Conservation (phyloP, 106 monocot genomes). For the Dendrobium catenatum region DNA sequence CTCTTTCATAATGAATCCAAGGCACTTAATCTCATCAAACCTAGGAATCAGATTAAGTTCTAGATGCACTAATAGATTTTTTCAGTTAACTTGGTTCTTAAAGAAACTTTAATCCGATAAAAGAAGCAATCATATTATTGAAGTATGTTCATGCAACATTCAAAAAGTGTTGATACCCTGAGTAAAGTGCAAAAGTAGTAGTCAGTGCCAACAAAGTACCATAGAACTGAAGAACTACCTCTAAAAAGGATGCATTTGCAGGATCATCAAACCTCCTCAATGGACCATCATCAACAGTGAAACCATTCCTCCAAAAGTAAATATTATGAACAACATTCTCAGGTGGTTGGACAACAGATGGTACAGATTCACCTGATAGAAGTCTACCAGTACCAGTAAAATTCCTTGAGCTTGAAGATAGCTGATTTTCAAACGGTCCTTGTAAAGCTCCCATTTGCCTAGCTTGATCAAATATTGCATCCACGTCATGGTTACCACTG, state of each 20-base stretch:
- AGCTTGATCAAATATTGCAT: slow-evolving; percentile 90
- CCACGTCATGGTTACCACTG: slow-evolving; percentile 45
- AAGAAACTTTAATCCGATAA: neutral
- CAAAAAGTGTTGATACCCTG: neutral
- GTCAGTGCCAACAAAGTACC: neutral
- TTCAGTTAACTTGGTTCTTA: neutral
- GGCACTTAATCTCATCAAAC: too few species aligned
- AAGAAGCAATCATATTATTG: neutral
- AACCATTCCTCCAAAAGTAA: slow-evolving; percentile 85
- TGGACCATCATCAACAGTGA: slow-evolving; percentile 83
- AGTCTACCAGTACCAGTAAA: slow-evolving; percentile 82
- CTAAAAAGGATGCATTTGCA: slow-evolving; percentile 73
- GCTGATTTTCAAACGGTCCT: slow-evolving; percentile 44
- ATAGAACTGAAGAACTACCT: slow-evolving; percentile 21
- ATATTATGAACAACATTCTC: slow-evolving; percentile 46
- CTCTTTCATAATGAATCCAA: too few species aligned
- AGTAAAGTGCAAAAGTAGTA: neutral
- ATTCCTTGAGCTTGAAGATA: slow-evolving; percentile 52
- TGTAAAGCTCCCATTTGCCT: slow-evolving; percentile 66
- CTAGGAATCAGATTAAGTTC: too few species aligned
- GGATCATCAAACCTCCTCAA: slow-evolving; percentile 83
- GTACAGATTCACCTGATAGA: slow-evolving; percentile 68
- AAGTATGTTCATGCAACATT: neutral
- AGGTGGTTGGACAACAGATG: slow-evolving; percentile 35
- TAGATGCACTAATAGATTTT: too few species aligned